Percentiles rank a stretch among this genome's conserved stretches.
Conservation (phyloP, 495 filamentous ascomycete species). For the Penicillium dipodomyicola region DNA sequence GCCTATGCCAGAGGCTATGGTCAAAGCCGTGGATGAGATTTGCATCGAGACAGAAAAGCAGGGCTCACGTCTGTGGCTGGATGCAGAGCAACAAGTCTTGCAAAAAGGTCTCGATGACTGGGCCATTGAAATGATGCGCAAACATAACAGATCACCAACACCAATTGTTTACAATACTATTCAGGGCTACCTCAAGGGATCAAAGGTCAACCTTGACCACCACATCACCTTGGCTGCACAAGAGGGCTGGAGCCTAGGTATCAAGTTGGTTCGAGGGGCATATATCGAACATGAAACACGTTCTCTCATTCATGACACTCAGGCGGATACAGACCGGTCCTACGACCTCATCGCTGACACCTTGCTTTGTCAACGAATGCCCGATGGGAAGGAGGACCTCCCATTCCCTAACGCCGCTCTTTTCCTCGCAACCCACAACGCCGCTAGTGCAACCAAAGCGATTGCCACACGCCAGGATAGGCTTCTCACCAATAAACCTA, state of each 20-base stretch:
- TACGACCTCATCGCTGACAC: slow-evolving; percentile 42
- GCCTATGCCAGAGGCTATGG: slow-evolving; percentile 26
- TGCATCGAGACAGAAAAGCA: slow-evolving; percentile 26
- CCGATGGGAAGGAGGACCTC: slow-evolving; percentile 13
- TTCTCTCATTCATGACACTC: slow-evolving; percentile 42
- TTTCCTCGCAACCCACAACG: slow-evolving; percentile 44
- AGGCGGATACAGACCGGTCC: slow-evolving; percentile 38
- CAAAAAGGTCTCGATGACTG: slow-evolving; percentile 37
- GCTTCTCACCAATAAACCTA: slow-evolving; percentile 24
- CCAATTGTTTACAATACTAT: slow-evolving; percentile 43
- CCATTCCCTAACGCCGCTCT: slow-evolving; percentile 35
- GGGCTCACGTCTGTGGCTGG: slow-evolving; percentile 38
- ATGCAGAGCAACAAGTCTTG: slow-evolving; percentile 40
- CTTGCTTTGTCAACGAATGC: slow-evolving; percentile 25
- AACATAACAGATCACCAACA: slow-evolving; percentile 27
- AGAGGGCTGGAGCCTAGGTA: slow-evolving; percentile 34
- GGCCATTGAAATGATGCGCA: slow-evolving; percentile 42
- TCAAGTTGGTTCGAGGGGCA: slow-evolving; percentile 44
- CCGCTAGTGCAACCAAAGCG: slow-evolving; percentile 32
- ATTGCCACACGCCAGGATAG: slow-evolving; percentile 25
- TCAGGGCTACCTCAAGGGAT: slow-evolving; percentile 41
- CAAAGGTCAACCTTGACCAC: slow-evolving; percentile 32
- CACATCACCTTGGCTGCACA: slow-evolving; percentile 32
- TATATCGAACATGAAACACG: slow-evolving; percentile 41
- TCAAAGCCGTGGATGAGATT: slow-evolving; percentile 35